These are phyloP conservation scores for Trametes punicea DNA, from an alignment of 768 basidiomycete species.

Conservation along the genomic window DNA sequence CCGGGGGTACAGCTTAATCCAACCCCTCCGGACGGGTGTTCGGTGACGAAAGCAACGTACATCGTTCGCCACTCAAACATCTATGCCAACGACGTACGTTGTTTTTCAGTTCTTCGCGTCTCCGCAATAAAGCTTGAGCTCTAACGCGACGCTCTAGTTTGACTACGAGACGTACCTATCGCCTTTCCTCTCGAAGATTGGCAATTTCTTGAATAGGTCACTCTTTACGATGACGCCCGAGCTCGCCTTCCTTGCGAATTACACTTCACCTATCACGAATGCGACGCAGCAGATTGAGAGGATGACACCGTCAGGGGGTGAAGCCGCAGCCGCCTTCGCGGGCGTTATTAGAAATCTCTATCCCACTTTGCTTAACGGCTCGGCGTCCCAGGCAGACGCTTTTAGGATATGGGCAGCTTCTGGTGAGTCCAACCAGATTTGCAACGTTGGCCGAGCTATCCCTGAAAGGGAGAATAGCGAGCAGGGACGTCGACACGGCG, in stretches of 20 bases:
- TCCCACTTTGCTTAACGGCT: constrained; percentile 8
- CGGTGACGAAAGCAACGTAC: constrained; percentile 18
- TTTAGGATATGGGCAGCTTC: constrained; percentile 19
- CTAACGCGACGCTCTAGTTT: not conserved
- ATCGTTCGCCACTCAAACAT: constrained; percentile 22
- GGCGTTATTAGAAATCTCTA: constrained; percentile 15
- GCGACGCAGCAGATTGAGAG: constrained; percentile 19
- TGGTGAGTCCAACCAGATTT: not conserved
- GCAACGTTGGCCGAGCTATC: no score
- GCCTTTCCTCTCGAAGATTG: constrained; percentile 18
- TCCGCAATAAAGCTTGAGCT: no score
- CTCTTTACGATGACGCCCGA: constrained; percentile 7
- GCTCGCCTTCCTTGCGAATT: constrained; percentile 16
- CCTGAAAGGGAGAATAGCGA: not conserved
- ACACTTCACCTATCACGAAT: constrained; percentile 19
- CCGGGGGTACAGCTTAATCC: constrained; percentile 20
- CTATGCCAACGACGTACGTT: constrained; percentile 20
- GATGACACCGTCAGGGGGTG: constrained; percentile 17
- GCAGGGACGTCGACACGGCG: constrained; percentile 16
- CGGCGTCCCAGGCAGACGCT: not conserved
- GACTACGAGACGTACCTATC: constrained; percentile 20
- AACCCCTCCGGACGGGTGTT: constrained; percentile 12
- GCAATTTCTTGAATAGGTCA: constrained; percentile 14
- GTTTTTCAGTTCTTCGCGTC: no score
- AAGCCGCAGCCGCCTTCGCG: constrained; percentile 16